These are phyloP conservation scores for Fusarium chlamydosporum DNA, from an alignment of 2,329 filamentous ascomycete species.

Conservation along the genomic window DNA sequence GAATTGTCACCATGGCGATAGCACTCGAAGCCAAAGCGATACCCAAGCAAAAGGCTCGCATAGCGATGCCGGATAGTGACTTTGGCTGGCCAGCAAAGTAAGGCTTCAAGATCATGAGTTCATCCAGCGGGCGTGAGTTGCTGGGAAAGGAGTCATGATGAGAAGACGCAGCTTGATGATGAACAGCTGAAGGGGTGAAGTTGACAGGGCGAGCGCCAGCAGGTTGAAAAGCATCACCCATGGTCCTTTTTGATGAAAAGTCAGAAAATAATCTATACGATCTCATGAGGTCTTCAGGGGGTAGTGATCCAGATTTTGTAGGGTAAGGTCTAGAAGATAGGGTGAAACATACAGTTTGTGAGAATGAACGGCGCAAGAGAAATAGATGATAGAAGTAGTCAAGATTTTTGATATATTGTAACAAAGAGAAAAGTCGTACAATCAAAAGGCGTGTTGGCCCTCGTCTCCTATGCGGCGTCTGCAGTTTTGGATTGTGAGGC, in stretches of 20 bases:
- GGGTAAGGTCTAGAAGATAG: not conserved
- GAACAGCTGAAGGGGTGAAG: constrained; percentile 41
- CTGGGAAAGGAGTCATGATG: constrained; percentile 38
- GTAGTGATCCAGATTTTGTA: constrained; percentile 4
- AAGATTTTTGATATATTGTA: not conserved
- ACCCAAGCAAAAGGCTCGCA: constrained; percentile 70
- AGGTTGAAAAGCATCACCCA: constrained; percentile 31
- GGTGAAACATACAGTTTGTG: constrained; percentile 19
- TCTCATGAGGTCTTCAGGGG: constrained; percentile 19
- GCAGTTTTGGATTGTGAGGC: constrained; percentile 46
- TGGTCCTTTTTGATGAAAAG: constrained; percentile 25
- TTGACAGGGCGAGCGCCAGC: constrained; percentile 25
- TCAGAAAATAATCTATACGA: constrained; percentile 36
- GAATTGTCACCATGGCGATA: constrained; percentile 51
- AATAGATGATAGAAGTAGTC: not conserved
- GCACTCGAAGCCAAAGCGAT: constrained; percentile 58
- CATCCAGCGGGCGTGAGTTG: constrained; percentile 45
- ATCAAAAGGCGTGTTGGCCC: constrained; percentile 36
- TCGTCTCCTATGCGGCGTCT: constrained; percentile 43
- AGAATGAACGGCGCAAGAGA: not conserved
- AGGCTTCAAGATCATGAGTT: constrained; percentile 51
- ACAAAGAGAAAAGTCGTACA: constrained; percentile 12
- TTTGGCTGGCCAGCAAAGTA: constrained; percentile 65
- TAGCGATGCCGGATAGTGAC: constrained; percentile 71
- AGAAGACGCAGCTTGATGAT: constrained; percentile 35